Evolutionary conservation across 371 early-diverging fungal genomes (phyloP).

Genomic region (Thermomucor indicae-seudaticae): DNA sequence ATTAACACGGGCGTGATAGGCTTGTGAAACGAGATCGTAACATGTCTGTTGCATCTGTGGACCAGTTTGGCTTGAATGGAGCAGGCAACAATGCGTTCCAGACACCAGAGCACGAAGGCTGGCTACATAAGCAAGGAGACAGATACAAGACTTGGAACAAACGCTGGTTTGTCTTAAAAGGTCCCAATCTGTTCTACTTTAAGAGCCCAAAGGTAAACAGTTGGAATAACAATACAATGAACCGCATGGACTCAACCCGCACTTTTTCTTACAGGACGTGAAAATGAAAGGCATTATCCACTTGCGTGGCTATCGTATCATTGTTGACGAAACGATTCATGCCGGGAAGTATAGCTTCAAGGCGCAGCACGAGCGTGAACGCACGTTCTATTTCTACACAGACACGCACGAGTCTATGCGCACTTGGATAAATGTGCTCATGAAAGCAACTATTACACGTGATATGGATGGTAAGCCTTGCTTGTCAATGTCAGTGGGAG

Average conservation of each 20-base stretch:
- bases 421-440: slow-evolving; percentile 65
- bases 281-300: slow-evolving; percentile 46
- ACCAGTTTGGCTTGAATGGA: slow-evolving; percentile 9
- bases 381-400: slow-evolving; percentile 62
- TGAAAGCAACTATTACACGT: slow-evolving; percentile 70
- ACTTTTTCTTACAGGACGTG: slow-evolving; percentile 25
- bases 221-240: background rate
- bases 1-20: no score
- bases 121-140: slow-evolving; percentile 63
- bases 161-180: slow-evolving; percentile 69
- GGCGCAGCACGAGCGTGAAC: slow-evolving; percentile 46
- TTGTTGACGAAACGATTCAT: slow-evolving; percentile 48
- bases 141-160: slow-evolving; percentile 66
- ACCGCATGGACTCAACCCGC: background rate
- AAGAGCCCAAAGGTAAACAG: slow-evolving; percentile 51
- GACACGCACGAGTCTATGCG: slow-evolving; percentile 54
- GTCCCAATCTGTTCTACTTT: slow-evolving; percentile 57
- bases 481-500: slow-evolving; percentile 1
- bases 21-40: slow-evolving; percentile 6
- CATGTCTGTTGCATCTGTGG: slow-evolving; percentile 23
- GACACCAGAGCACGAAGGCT: slow-evolving; percentile 61
- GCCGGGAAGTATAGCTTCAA: slow-evolving; percentile 63
- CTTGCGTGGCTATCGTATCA: slow-evolving; percentile 42
- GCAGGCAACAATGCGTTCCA: slow-evolving; percentile 19
- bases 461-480: slow-evolving; percentile 22